Evolutionary conservation across 2,329 filamentous ascomycete species (phyloP), one percentile per base, ranked within the genome.

Genomic region (Fusarium sp.): DNA sequence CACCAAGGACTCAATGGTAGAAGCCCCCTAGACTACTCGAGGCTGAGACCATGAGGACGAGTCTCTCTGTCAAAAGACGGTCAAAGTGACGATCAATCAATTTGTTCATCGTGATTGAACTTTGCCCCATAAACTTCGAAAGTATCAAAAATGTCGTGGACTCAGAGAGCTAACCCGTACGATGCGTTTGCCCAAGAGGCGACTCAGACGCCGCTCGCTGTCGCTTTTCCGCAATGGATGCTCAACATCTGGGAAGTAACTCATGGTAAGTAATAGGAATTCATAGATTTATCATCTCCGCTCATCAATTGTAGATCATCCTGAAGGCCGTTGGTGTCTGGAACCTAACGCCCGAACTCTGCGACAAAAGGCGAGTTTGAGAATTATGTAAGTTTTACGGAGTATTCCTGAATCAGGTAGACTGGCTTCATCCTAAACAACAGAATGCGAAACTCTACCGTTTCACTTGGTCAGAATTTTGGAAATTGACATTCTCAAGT

Each of bases 371-470:
- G 76, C 75, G 3, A 69, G 39, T n/a, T 53, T 77, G 53, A 75
- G 75, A 36, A 73, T 77, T 34, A 69, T 77, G 75, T 76, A 72
- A 76, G 75, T 69, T 36, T 38, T 61, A 19, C 19, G 19, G 19
- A 19, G 19, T 19, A 5, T 26, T 19, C 5, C 26, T 21, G 10
- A 9, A 15, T 19, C 7, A 11, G 17, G 11, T 14, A 19, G 36
- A 34, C 19, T 15, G 36, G 15, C 21, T 57, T 34, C 11, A 21
- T 22, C 3, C 4, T 14, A 7, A 28, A 13, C 2, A 14, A 17
- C n/a, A 11, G 6, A 24, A 43, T 6, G 4, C 14, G 26, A 8
- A 11, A 26, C 5, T 24, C 2, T 5, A n/a, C 11, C 1, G 2
- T 11, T 31, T 7, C 9, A 3, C 9, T 39, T 11, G 6, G 11